phyloP scores from a whole-genome alignment of 2,329 filamentous ascomycete genomes.

The Hyphodiscus sp. region DNA sequence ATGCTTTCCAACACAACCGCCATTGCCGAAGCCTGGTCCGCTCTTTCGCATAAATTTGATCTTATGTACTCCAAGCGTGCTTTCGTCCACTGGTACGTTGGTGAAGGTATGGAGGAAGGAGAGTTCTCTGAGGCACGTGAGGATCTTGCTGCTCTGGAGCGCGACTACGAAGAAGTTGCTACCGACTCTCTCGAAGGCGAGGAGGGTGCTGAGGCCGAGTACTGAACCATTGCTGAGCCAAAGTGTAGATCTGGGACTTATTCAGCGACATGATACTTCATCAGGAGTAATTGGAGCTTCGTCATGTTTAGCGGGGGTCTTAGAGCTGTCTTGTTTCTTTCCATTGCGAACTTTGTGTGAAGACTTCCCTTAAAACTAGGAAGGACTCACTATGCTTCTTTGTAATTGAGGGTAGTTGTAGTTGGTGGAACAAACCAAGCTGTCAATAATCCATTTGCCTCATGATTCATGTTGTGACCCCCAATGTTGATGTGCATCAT shows the following conservation, averaged over 20 bases:
- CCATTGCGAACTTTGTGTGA: slow-evolving; percentile 18
- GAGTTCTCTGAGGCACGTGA: slow-evolving; percentile 99
- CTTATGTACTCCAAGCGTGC: slow-evolving; percentile 99
- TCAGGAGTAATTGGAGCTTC: slow-evolving; percentile 24
- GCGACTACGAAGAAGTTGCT: slow-evolving; percentile 98
- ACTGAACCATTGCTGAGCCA: slow-evolving; percentile 18
- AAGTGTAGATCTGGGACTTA: slow-evolving; percentile 25
- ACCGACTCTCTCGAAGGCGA: slow-evolving; percentile 88
- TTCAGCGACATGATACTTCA: slow-evolving; percentile 23
- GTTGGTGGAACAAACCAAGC: not conserved
- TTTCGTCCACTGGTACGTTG: slow-evolving; percentile 99
- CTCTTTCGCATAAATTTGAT: slow-evolving; percentile 96
- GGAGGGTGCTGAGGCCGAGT: slow-evolving; percentile 69
- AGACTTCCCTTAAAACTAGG: slow-evolving; percentile 25
- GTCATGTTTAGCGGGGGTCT: slow-evolving; percentile 21
- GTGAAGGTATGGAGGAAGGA: slow-evolving; percentile 99
- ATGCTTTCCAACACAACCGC: slow-evolving; percentile 99
- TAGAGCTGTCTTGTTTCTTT: slow-evolving; percentile 19
- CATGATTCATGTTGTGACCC: not conserved
- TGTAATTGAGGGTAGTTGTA: slow-evolving; percentile 22
- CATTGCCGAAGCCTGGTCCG: slow-evolving; percentile 96
- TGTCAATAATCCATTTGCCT: not conserved
- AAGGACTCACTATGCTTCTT: slow-evolving; percentile 25
- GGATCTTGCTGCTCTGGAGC: slow-evolving; percentile 94
- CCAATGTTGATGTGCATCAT: not conserved